A percentile compares a stretch with the other conserved stretches of the same genome.
Evolutionary conservation across 176 grass and related monocot genomes (phyloP).

Genomic region (Saccharum officinarum): DNA sequence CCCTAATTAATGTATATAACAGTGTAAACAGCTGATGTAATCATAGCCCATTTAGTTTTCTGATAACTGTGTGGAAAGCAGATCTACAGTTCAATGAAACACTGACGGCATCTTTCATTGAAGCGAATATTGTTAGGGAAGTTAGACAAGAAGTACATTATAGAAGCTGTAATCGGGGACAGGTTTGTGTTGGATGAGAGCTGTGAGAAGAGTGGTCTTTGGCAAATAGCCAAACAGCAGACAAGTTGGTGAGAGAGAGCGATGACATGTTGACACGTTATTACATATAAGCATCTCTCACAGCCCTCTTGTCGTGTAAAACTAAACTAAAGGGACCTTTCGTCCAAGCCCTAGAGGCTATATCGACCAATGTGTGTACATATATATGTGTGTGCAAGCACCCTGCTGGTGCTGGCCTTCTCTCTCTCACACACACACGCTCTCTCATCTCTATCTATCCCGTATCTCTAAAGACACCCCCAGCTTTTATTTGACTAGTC

Average conservation of each 20-base stretch:
- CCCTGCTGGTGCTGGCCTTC: neutral
- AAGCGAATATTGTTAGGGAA: constrained; percentile 54
- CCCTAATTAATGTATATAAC: neutral
- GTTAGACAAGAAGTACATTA: constrained; percentile 45
- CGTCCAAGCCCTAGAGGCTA: constrained; percentile 61
- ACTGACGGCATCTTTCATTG: constrained; percentile 8
- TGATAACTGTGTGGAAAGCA: constrained; percentile 9
- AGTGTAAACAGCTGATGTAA: neutral
- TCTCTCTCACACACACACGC: constrained; percentile 16
- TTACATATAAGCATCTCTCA: constrained; percentile 14
- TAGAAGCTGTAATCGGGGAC: constrained; percentile 32
- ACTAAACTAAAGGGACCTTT: constrained; percentile 70
- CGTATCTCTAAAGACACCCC: neutral
- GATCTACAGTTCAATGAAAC: constrained; percentile 2
- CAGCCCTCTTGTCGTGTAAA: constrained; percentile 62
- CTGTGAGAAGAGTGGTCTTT: constrained; percentile 52
- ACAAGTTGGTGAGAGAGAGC: constrained; percentile 43
- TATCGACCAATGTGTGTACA: constrained; percentile 18
- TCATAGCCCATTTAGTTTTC: neutral
- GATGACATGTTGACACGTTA: constrained; percentile 28
- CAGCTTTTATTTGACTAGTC: constrained; percentile 20
- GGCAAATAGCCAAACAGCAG: constrained; percentile 52
- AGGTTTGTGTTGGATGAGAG: constrained; percentile 60
- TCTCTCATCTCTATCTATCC: constrained; percentile 15
- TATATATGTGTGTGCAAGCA: neutral